Base-by-base conservation (phyloP, 768 basidiomycete genomes). In the Lanmaoa pseudosensibilis region DNA sequence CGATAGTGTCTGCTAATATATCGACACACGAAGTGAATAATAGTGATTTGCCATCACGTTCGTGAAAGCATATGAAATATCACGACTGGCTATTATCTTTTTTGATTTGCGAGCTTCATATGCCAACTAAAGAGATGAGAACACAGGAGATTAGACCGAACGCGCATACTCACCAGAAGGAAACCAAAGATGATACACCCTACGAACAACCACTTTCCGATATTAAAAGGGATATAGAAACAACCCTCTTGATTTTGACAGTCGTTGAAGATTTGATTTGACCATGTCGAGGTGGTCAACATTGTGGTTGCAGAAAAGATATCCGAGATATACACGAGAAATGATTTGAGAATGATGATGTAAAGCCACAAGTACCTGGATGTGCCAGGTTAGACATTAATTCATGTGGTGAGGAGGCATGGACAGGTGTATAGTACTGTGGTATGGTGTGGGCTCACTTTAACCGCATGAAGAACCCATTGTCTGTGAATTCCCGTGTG, bases 141-240 rank as follows among this genome's bases (percentile, higher is more conserved):
- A 55, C 25, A 58, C 58, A 40, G 33, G 21, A 19, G 4, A n/a
- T 9, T 25, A 23, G 7, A 30, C 15, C n/a, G 19, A 52, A 47
- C 19, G 19, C 7, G 25, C 15, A 21, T 33, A 56, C 89, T 59
- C 67, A 93, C 94, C 70, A 99, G 77, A 30, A 99, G 79, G 77
- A 98, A 98, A n/a, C 92, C 94, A 73, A 97, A 92, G 64, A 97
- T 89, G 82, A 99, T 98, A 75, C 96, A 98, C 45, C 93, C 94
- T 19, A 97, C 89, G 77, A 98, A 98, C 58, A 99, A 78, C 94
- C 94, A 98, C 74, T 94, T 92, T 50, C 92, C 94, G 52, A 91
- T 85, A 56, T 79, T 77, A 76, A 97, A 98, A 2, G 91, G 87
- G 61, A 94, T 89, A 68, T 88, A 83, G 50, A 94, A 85, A 69